Evolutionary conservation across 768 basidiomycete genomes (phyloP), one percentile per base, ranked within the genome.

Genomic region (Paxillus rubicundulus): DNA sequence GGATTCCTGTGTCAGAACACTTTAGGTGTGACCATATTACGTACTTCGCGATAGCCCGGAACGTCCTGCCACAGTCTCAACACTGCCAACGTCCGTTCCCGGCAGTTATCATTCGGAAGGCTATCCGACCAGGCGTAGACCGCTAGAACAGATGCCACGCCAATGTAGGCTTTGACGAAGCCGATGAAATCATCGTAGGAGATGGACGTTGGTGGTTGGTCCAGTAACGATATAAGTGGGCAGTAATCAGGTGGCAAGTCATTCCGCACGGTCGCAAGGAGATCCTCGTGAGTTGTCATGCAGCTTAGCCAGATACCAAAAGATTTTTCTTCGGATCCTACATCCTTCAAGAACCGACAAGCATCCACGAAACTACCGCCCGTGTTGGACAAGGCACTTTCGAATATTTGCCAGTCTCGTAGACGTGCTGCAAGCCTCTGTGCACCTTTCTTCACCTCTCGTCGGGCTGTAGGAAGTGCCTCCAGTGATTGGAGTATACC

Each of bases 111-210:
- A 49, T 84, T 79, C 1, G 84, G 85, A 17, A 88, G 71, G 64
- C 87, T 88, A 59, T 91, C 89, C 12, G 89, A 81, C 86, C 88
- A 92, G 3, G 87, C 85, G 61, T 85, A 85, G 32, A 87, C 85
- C 2, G 82, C 82, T 13, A 92, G 69, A 13, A 89, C 81, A 46
- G 77, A 75, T 3, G 83, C 76, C 8, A 90, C 76, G 1, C 89
- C 89, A 43, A 90, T 69, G 55, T 80, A 82, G 0, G 85, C 85
- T 52, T 85, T 77, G 9, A 87, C 72, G 54, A 88, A 85, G 1
- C 75, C 70, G 16, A 89, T 66, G 56, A 90, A 87, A 42, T 84
- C 82, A 24, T 75, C 75, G 61, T 84, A 81, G 3, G 78, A 70
- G 37, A 69, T 62, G 2, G 58, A 20, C 12, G 51, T 37, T 20